Evolutionary conservation across 2,329 filamentous ascomycete species (phyloP).

Genomic region (Trichoderma sp.): DNA sequence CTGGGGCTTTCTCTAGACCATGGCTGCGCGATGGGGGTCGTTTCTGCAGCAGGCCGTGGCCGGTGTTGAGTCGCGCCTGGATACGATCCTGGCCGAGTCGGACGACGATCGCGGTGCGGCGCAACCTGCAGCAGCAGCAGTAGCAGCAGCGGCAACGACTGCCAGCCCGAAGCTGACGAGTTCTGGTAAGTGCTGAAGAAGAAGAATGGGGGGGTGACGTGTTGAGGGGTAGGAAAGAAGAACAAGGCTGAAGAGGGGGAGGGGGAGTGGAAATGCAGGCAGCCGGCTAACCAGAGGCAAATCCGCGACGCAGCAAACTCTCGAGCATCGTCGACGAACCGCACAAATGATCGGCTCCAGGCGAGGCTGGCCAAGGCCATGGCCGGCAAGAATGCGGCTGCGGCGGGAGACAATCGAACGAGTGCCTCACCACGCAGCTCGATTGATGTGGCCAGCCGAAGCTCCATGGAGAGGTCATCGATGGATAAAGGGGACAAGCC

Average conservation of each 20-base stretch:
- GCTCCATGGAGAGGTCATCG: constrained; percentile 31
- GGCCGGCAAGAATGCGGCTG: constrained; percentile 58
- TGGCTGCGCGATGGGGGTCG: constrained; percentile 65
- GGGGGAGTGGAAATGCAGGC: neutral
- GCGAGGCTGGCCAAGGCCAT: constrained; percentile 86
- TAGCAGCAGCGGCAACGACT: neutral
- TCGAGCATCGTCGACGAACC: constrained; percentile 60
- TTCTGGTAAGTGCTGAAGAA: constrained; percentile 19
- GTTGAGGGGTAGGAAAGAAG: neutral
- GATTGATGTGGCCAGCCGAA: constrained; percentile 32
- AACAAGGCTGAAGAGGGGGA: neutral
- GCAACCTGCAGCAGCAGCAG: neutral
- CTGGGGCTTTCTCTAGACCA: constrained; percentile 28
- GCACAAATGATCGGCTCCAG: constrained; percentile 68
- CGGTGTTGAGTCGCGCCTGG: constrained; percentile 87
- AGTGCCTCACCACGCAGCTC: constrained; percentile 36
- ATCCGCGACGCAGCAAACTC: constrained; percentile 41
- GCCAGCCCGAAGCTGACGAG: constrained; percentile 1
- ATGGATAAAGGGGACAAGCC: constrained; percentile 24
- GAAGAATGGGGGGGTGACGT: neutral
- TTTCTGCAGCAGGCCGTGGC: constrained; percentile 89
- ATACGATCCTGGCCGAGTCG: constrained; percentile 84
- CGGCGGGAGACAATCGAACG: constrained; percentile 44
- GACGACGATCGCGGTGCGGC: constrained; percentile 34
- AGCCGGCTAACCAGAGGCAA: neutral